Conservation (phyloP, 768 basidiomycete genomes). For the Galerina sulciceps region DNA sequence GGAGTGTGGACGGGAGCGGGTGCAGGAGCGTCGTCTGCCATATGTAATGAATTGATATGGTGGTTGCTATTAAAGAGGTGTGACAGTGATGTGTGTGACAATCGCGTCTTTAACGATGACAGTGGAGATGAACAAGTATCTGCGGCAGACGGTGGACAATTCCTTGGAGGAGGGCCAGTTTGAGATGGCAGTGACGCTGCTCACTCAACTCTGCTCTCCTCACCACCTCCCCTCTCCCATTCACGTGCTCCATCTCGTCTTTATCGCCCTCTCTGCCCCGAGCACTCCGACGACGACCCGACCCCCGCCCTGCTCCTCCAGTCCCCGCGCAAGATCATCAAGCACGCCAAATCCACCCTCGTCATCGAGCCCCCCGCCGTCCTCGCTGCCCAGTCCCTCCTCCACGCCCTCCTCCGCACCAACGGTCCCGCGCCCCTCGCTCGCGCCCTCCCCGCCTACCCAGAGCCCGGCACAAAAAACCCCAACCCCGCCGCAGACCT, state of each 20-base stretch:
- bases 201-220: constrained; percentile 2
- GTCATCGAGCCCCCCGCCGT: constrained; percentile 50
- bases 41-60: too few relatives aligned
- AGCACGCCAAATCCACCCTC: constrained; percentile 39
- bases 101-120: neutral
- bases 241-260: constrained; percentile 71
- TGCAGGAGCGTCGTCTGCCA: neutral
- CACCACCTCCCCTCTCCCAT: constrained; percentile 38
- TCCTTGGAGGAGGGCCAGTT: constrained; percentile 82
- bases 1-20: neutral
- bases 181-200: constrained; percentile 35
- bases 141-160: constrained; percentile 58
- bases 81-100: constrained; percentile 23
- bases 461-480: constrained; percentile 23
- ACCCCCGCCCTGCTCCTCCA: constrained; percentile 29
- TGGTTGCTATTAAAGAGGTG: constrained; percentile 8
- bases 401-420: constrained; percentile 59
- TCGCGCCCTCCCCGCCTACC: constrained; percentile 58
- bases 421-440: constrained; percentile 59
- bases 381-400: constrained; percentile 52
- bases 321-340: constrained; percentile 55
- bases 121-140: constrained; percentile 36
- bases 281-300: constrained; percentile 18
- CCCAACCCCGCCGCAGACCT: constrained; percentile 3
- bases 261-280: constrained; percentile 61